Base-by-base conservation (phyloP, 2,329 filamentous ascomycete genomes). In the Colletotrichum musicola region DNA sequence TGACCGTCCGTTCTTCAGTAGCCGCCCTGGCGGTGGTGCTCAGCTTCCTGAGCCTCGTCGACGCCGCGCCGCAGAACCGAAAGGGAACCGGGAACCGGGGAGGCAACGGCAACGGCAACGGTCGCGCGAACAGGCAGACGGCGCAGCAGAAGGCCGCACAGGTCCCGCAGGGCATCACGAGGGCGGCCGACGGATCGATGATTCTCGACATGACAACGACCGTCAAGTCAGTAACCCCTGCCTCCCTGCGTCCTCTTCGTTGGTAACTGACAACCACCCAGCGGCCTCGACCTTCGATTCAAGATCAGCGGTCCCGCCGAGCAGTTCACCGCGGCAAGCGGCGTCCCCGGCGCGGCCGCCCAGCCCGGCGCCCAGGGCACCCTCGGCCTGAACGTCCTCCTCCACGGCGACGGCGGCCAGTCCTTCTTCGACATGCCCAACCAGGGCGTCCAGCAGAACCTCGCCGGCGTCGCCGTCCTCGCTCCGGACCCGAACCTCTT, bases 381-480 rank as follows among this genome's bases (percentile, higher is more conserved):
- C 6, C 77, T 86, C 35, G 86, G 85, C 57, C 79, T 87, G 6
- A 89, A 89, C 72, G 83, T 89, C 14, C 82, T 89, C 42, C 81
- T 89, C 4, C 87, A 89, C 74, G 87, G 87, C 57, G 87, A 89
- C 73, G 87, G 87, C 49, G 87, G 87, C 6, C 84, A 88, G 72
- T 87, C 84, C 13, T 88, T 88, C 81, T 86, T 86, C 76, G 85
- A 86, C 74, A 86, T 87, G 77, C 85, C 85, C 42, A 88, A 88
- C 75, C 84, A 88, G 72, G 82, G 81, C 18, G 83, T 87, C 12
- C 83, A 84, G 62, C 74, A 77, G 58, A 83, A 83, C 70, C 81
- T 86, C 38, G 85, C 86, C 75, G 86, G 86, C 68, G 84, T 87
- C 10, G 85, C 80, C 9, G 77, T 88, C 1, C 82, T 89, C 13